Conservation (phyloP, 139 green algal species). For the Haematococcus lacustris region DNA sequence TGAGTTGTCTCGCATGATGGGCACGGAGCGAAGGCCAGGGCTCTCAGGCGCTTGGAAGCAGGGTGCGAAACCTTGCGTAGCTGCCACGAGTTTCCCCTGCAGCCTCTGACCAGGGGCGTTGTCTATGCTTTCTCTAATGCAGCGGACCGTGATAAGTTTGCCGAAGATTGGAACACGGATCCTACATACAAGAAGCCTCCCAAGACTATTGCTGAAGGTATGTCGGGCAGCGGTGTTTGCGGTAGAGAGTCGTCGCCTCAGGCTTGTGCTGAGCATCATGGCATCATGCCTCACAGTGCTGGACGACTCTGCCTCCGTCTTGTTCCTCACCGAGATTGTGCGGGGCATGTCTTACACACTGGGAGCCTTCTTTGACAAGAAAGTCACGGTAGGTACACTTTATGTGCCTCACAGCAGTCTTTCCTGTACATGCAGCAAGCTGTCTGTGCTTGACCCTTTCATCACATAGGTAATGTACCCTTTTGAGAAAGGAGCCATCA, state of each 20-base stretch:
- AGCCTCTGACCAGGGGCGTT: background rate
- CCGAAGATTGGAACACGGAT: conserved; percentile 42
- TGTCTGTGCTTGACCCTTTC: background rate
- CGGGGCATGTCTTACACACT: conserved; percentile 86
- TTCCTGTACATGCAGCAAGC: background rate
- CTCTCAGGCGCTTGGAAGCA: conserved; percentile 37
- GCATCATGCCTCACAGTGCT: conserved; percentile 54
- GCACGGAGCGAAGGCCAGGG: conserved; percentile 31
- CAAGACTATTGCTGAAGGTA: conserved; percentile 44
- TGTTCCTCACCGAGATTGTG: conserved; percentile 96
- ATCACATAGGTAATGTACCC: conserved; percentile 94
- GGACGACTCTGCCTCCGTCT: conserved; percentile 83
- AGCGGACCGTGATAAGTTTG: conserved; percentile 30
- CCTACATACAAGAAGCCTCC: conserved; percentile 52
- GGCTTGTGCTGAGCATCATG: background rate
- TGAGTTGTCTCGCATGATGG: conserved; percentile 32
- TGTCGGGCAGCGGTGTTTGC: background rate
- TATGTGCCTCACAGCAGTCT: background rate
- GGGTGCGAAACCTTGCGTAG: conserved; percentile 13
- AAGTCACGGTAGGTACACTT: conserved; percentile 73
- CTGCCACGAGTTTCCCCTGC: background rate
- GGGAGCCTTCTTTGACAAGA: conserved; percentile 94
- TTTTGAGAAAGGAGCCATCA: conserved; percentile 96
- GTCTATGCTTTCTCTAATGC: too few relatives aligned
- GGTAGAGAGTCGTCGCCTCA: background rate